Base-by-base conservation (phyloP, 1,284 basidiomycete genomes). In the Ceratobasidium sp. region DNA sequence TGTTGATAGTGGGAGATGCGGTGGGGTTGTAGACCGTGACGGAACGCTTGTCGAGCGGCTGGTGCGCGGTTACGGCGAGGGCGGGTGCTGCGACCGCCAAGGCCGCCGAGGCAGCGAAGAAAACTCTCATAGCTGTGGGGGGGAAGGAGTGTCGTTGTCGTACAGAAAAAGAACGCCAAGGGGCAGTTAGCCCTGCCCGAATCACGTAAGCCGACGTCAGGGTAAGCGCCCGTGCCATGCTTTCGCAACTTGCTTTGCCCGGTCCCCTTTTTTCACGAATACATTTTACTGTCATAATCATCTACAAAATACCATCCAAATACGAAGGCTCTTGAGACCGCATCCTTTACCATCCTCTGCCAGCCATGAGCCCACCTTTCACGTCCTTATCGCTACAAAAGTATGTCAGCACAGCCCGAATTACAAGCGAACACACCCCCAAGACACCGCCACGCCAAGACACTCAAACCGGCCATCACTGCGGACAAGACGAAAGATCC, bases 281-380 rank as follows among this genome's bases (percentile, higher is more conserved):
- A 2, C 14, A 48, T 34, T 64, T 65, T 29, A 65, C 51, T 16
- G 27, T n/a, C 27, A 54, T 49, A 39, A 49, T 66, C 29, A 24
- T 66, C 49, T 31, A 46, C 63, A 63, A 46, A 37, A 49, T 27
- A 51, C 59, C 59, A 39, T 53, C 53, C 53, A 16, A 56, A 43
- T 19, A 13, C 37, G 7, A 27, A 62, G 27, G 27, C 39, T 43
- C 31, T 46, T 62, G 13, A 62, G 37, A 9, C 4, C 34, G 16
- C n/a, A 82, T n/a, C 14, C 34, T 48, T 79, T 82, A 89, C 85
- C 85, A 85, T 5, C 88, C 88, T 51, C 88, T 83, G 29, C 79
- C 78, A 7, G 87, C 85, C 41, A 84, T 81, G 78, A 80, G 83
- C 2, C 92, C 92, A 37, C 92, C 92, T 79, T 89, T 87, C 68